A percentile compares a stretch with the other conserved stretches of the same genome.
phyloP scores from a whole-genome alignment of 129 eudicot species.

The Mikania micrantha region DNA sequence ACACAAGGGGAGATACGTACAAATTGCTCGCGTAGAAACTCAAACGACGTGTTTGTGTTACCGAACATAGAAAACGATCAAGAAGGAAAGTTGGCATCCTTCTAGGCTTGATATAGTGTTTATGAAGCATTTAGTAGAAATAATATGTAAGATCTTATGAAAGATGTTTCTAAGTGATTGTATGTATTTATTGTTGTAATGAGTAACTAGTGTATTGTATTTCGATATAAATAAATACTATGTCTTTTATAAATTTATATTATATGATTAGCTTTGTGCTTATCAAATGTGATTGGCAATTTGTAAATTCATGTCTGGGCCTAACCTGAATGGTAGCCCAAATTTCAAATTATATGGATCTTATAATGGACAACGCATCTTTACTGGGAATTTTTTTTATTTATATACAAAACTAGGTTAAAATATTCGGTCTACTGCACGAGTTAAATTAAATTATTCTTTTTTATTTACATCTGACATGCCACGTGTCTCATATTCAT shows the following conservation, averaged over 20 bases:
- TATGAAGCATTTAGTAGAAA: not conserved
- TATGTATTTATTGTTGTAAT: not conserved
- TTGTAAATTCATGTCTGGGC: not conserved
- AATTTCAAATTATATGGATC: too few species aligned
- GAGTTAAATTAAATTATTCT: too few species aligned
- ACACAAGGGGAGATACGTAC: constrained; percentile 48
- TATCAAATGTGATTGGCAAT: not conserved
- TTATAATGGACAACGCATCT: too few species aligned
- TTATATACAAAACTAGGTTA: too few species aligned
- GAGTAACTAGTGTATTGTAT: not conserved
- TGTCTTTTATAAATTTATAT: not conserved
- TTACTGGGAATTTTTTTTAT: too few species aligned
- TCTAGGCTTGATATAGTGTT: constrained; percentile 3
- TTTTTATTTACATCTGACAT: too few species aligned
- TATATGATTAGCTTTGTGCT: not conserved
- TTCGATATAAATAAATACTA: not conserved
- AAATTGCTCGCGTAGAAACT: constrained; percentile 45
- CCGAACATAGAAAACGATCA: not conserved
- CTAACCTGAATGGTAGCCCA: not conserved
- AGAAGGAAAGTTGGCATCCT: constrained; percentile 9
- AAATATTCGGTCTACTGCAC: too few species aligned
- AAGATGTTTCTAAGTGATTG: not conserved
- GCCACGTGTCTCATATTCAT: too few species aligned
- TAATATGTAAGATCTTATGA: constrained; percentile 6
- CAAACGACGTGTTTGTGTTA: constrained; percentile 15